phyloP scores from a whole-genome alignment of 768 basidiomycete genomes.

The Tephrocybe rancida region DNA sequence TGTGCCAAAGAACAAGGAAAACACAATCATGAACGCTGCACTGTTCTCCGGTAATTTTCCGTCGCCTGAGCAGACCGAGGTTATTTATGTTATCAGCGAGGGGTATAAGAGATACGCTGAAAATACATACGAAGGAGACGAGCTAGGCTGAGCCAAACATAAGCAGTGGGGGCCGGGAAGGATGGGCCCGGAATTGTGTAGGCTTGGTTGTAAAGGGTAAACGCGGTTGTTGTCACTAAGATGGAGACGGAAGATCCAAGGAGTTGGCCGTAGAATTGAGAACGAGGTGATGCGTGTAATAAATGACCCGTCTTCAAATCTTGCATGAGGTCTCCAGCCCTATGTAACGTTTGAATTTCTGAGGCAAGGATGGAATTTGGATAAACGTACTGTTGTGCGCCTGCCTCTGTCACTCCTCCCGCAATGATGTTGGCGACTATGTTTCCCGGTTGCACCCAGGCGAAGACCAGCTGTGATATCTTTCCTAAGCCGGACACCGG shows the following conservation, averaged over 20 bases:
- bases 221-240: constrained; percentile 86
- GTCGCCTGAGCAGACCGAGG: constrained; percentile 55
- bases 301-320: constrained; percentile 97
- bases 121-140: constrained; percentile 66
- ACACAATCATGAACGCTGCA: constrained; percentile 75
- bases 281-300: constrained; percentile 87
- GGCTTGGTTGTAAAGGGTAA: constrained; percentile 81
- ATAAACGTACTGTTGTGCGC: constrained; percentile 78
- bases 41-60: constrained; percentile 82
- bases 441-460: constrained; percentile 92
- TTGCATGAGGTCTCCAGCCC: constrained; percentile 98
- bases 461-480: constrained; percentile 92
- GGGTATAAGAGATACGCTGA: background rate
- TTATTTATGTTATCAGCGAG: background rate
- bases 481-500: constrained; percentile 94
- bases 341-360: constrained; percentile 27
- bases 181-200: constrained; percentile 91
- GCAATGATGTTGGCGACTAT: constrained; percentile 98
- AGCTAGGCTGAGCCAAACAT: constrained; percentile 86
- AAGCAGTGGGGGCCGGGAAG: constrained; percentile 96
- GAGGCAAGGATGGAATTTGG: background rate
- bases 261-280: constrained; percentile 93
- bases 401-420: constrained; percentile 94
- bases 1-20: constrained; percentile 70
- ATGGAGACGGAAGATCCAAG: constrained; percentile 90